Evolutionary conservation across 106 monocot genomes (phyloP).

Genomic region (Dendrobium chrysotoxum): DNA sequence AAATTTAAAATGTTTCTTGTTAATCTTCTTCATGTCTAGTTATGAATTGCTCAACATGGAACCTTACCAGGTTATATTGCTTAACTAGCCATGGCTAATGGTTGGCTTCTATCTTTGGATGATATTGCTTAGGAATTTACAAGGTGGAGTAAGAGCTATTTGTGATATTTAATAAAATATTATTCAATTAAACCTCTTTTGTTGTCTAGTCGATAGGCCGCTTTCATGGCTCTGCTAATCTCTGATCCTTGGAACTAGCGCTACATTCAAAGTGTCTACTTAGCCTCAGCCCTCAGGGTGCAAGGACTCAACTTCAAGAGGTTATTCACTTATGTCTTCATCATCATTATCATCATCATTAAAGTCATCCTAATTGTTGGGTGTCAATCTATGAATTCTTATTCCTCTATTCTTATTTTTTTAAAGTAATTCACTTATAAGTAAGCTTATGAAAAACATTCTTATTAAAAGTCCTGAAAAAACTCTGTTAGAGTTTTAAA

Average conservation of each 20-base stretch:
- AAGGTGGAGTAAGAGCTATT: neutral
- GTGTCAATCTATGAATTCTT: neutral
- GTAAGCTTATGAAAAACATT: neutral
- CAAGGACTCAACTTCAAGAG: neutral
- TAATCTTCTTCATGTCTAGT: neutral
- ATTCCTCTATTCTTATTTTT: neutral
- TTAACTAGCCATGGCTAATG: neutral
- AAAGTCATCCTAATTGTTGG: no score
- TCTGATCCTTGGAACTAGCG: neutral
- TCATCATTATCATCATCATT: neutral
- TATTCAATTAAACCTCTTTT: neutral
- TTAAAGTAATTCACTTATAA: neutral
- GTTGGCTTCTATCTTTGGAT: neutral
- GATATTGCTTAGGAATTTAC: neutral
- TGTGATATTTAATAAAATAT: neutral
- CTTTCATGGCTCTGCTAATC: neutral
- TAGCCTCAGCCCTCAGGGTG: neutral
- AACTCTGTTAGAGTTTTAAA: no score
- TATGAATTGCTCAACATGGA: neutral
- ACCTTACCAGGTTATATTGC: neutral
- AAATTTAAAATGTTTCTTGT: neutral
- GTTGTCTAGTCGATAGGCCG: neutral
- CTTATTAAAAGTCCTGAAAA: neutral
- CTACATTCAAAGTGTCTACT: neutral
- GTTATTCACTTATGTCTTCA: neutral